phyloP scores from a whole-genome alignment of 257 asterid genomes.

The Gardenia jasminoides region DNA sequence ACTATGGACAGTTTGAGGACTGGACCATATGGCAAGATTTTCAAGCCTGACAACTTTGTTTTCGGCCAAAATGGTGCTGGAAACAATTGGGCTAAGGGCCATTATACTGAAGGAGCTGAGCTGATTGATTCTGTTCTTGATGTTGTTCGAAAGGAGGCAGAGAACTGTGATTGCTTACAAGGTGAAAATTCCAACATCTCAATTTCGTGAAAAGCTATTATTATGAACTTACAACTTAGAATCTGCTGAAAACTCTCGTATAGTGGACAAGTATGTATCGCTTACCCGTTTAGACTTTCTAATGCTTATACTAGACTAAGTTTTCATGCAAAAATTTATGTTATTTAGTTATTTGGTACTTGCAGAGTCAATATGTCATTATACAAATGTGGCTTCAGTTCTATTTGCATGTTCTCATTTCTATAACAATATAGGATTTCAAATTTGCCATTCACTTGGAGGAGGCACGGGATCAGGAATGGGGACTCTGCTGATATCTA shows the following conservation, averaged over 20 bases:
- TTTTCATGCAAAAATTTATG: background rate
- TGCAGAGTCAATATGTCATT: background rate
- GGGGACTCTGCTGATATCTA: slow-evolving; percentile 66
- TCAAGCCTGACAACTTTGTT: slow-evolving; percentile 67
- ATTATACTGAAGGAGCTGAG: slow-evolving; percentile 76
- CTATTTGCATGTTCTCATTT: background rate
- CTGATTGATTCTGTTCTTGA: slow-evolving; percentile 69
- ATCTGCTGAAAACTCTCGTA: too few species aligned
- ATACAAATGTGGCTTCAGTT: background rate
- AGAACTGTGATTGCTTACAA: slow-evolving; percentile 72
- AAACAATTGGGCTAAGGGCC: slow-evolving; percentile 76
- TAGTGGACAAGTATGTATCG: too few species aligned
- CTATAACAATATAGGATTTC: slow-evolving; percentile 45
- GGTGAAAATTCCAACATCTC: slow-evolving; percentile 28
- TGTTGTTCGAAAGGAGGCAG: slow-evolving; percentile 74
- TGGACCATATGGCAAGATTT: slow-evolving; percentile 64
- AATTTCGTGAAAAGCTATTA: background rate
- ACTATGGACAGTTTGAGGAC: slow-evolving; percentile 70
- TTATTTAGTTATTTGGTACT: background rate
- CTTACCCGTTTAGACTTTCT: background rate
- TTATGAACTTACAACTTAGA: too few species aligned
- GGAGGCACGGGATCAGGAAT: slow-evolving; percentile 79
- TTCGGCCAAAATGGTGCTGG: slow-evolving; percentile 75
- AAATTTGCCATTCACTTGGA: slow-evolving; percentile 70
- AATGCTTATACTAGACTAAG: background rate